Conservation (phyloP, 495 filamentous ascomycete genomes). For the Annulohypoxylon moriforme region DNA sequence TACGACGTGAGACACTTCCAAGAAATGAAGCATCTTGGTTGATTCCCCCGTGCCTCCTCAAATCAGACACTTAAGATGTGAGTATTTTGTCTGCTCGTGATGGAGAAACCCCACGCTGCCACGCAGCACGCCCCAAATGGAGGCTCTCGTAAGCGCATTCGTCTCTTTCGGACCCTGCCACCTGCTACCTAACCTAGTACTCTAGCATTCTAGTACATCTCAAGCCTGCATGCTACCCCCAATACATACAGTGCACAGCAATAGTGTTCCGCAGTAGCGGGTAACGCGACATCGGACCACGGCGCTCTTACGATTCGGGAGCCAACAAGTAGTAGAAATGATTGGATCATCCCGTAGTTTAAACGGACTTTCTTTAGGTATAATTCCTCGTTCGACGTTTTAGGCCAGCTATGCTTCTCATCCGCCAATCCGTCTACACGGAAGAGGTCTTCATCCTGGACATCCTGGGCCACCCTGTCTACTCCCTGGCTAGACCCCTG, state of each 20-base stretch:
- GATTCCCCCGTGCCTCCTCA: conserved; percentile 24
- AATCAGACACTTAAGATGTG: conserved; percentile 13
- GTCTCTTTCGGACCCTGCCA: conserved; percentile 31
- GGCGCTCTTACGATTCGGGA: conserved; percentile 32
- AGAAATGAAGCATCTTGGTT: conserved; percentile 33
- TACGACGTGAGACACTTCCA: conserved; percentile 36
- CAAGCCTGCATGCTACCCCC: conserved; percentile 19
- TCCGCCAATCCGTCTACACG: conserved; percentile 39
- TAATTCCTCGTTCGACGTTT: conserved; percentile 26
- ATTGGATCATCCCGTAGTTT: conserved; percentile 27
- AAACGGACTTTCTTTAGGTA: conserved; percentile 36
- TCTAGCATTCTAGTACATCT: not conserved
- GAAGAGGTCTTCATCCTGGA: conserved; percentile 14
- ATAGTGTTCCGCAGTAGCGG: conserved; percentile 39
- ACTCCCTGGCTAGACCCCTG: conserved; percentile 35
- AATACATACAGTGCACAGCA: conserved; percentile 24
- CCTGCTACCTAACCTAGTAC: conserved; percentile 23
- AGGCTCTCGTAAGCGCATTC: conserved; percentile 41
- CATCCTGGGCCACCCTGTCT: conserved; percentile 4
- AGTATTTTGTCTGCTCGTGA: conserved; percentile 30
- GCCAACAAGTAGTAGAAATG: conserved; percentile 8
- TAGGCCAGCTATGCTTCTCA: conserved; percentile 30
- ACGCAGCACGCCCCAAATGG: conserved; percentile 39
- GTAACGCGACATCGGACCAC: conserved; percentile 44
- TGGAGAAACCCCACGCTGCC: conserved; percentile 39